phyloP scores from a whole-genome alignment of 352 stramenopile genomes.

The Globisporangium heterothallicum region DNA sequence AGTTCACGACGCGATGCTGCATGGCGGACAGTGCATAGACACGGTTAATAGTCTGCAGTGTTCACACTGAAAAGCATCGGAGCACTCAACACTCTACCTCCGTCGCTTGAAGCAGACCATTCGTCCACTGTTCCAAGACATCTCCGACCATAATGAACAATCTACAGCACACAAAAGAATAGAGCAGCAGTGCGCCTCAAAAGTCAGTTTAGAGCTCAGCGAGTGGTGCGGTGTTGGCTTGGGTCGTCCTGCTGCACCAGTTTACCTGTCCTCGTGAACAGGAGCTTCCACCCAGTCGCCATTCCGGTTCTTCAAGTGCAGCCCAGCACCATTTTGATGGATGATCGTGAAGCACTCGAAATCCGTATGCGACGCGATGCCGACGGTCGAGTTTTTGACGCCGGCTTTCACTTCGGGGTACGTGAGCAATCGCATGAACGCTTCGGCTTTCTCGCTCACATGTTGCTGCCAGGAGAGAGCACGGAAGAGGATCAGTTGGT shows the following conservation, averaged over 20 bases:
- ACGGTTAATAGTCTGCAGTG: too few species aligned
- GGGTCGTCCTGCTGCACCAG: too few species aligned
- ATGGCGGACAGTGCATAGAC: too few species aligned
- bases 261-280: constrained; percentile 54
- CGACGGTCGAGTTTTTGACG: constrained; percentile 59
- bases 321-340: constrained; percentile 68
- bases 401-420: constrained; percentile 47
- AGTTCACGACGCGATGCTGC: constrained; percentile 76
- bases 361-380: constrained; percentile 79
- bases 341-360: constrained; percentile 86
- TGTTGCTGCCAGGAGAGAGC: constrained; percentile 48
- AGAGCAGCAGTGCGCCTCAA: neutral
- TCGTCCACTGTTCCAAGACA: constrained; percentile 80
- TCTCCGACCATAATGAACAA: constrained; percentile 80
- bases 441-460: constrained; percentile 57
- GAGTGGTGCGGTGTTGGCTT: too few species aligned
- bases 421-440: constrained; percentile 75
- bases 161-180: constrained; percentile 14
- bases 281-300: constrained; percentile 68
- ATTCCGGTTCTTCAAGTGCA: constrained; percentile 59
- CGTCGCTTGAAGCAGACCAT: constrained; percentile 61
- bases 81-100: too few species aligned
- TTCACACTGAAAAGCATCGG: too few species aligned
- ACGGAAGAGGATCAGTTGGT: constrained; percentile 3
- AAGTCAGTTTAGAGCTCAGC: neutral